Conservation (phyloP, 2,329 filamentous ascomycete genomes). For the Purpureocillium lavendulum region DNA sequence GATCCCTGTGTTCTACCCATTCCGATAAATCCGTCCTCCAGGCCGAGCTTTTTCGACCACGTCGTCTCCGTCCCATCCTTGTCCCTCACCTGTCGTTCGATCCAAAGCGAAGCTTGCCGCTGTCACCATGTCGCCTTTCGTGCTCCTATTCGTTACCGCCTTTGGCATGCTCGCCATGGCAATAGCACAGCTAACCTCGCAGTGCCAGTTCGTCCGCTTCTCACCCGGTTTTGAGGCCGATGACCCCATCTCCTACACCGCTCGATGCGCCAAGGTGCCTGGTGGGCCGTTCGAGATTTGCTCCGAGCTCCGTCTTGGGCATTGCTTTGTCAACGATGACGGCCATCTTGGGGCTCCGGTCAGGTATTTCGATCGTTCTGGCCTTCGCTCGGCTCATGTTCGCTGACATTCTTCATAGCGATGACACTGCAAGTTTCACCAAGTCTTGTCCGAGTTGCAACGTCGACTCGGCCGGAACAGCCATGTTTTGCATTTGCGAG, state of each 20-base stretch:
- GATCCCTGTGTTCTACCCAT: too few species aligned
- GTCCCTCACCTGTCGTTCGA: too few species aligned
- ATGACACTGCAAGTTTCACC: background rate
- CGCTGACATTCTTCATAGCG: background rate
- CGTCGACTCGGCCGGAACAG: slow-evolving; percentile 1
- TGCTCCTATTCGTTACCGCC: background rate
- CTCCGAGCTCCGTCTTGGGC: slow-evolving; percentile 1
- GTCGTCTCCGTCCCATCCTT: too few species aligned
- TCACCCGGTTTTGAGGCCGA: background rate
- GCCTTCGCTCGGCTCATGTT: background rate
- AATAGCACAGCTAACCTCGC: background rate
- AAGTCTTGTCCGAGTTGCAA: slow-evolving; percentile 3
- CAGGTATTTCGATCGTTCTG: background rate
- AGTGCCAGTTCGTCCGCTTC: slow-evolving; percentile 4
- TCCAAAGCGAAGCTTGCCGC: too few species aligned
- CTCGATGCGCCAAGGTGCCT: background rate
- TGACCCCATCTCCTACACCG: slow-evolving; percentile 1
- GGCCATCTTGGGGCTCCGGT: background rate
- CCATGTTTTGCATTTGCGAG: slow-evolving; percentile 3
- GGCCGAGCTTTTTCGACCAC: too few species aligned
- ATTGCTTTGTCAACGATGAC: slow-evolving; percentile 2
- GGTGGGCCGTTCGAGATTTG: background rate
- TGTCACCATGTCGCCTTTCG: too few species aligned
- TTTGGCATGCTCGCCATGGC: background rate
- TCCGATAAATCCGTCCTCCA: too few species aligned